Evolutionary conservation across 1,284 basidiomycete species (phyloP), one percentile per base, ranked within the genome.

Genomic region (Blastosporella zonata): DNA sequence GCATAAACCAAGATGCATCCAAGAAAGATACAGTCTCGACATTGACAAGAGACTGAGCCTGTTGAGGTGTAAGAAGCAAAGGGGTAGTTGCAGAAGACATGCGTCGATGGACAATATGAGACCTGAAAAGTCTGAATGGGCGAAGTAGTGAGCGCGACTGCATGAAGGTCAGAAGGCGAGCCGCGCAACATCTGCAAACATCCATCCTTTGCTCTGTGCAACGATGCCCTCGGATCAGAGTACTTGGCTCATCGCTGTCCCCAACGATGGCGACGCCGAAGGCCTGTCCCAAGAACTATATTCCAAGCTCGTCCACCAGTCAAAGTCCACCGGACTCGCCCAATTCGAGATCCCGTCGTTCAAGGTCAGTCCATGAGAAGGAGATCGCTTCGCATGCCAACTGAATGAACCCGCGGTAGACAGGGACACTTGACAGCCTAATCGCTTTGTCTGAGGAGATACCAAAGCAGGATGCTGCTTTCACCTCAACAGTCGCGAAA

Each of bases 341-440:
- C 78, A 81, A 55, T 71, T 91, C 51, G 65, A 68, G 52, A 80
- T 90, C 47, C 88, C 89, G 20, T 76, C 82, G 15, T 90, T 91
- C 78, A 91, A 90, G 83, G 89, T 87, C 53, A 50, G 55, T 53
- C 41, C 46, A 46, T 34, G 46, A 38, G 43, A 34, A 39, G n/a
- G n/a, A n/a, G 37, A 35, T 39, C 40, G 45, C 41, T 21, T 42
- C 45, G 47, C 31, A 46, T 57, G 42, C 44, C 51, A 46, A 47
- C 50, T 57, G 57, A 49, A 51, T 46, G 47, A 53, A 36, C 27
- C 18, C 22, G 27, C 20, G 12, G 56, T 70, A 98, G 93, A 93
- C 94, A 52, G 96, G 96, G 47, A 99, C 96, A 0, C 81, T 99
- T 21, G 95, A 96, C 55, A 79, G 83, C 22, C 83, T 99, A 50